Conservation (phyloP, 257 asterid species). For the Echium plantagineum region DNA sequence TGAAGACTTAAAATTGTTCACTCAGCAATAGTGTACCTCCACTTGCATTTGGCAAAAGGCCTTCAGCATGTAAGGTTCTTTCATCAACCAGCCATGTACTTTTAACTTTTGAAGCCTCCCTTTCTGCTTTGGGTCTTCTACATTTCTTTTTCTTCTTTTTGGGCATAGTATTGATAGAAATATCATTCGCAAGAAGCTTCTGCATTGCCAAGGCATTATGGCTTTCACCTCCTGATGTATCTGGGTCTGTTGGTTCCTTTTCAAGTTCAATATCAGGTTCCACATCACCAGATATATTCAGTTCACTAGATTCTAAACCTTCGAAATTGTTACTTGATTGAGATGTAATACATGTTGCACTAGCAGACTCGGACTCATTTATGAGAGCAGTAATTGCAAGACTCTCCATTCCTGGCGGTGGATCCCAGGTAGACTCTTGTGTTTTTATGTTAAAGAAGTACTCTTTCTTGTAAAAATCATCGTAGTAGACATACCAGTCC, state of each 20-base stretch:
- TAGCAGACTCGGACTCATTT: constrained; percentile 9
- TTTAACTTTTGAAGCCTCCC: constrained; percentile 30
- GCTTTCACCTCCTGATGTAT: constrained; percentile 12
- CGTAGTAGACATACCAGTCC: constrained; percentile 65
- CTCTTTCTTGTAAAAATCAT: constrained; percentile 42
- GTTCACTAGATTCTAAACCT: constrained; percentile 20
- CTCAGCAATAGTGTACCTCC: not conserved
- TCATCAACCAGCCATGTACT: constrained; percentile 24
- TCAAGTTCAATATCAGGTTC: constrained; percentile 12
- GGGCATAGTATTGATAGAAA: constrained; percentile 3
- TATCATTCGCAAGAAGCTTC: constrained; percentile 19
- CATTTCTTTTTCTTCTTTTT: constrained; percentile 45
- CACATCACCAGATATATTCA: constrained; percentile 21
- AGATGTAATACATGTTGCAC: constrained; percentile 5
- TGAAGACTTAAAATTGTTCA: not conserved
- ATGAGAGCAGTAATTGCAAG: constrained; percentile 15
- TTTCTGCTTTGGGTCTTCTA: constrained; percentile 27
- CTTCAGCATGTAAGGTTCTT: not conserved
- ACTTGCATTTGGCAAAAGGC: not conserved
- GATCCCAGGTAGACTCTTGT: constrained; percentile 77
- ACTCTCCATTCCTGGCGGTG: constrained; percentile 54
- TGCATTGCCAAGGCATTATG: constrained; percentile 18
- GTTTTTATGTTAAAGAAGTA: constrained; percentile 51
- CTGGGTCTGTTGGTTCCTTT: constrained; percentile 19
- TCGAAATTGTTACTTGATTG: constrained; percentile 13